These are phyloP conservation scores for Lavandula angustifolia DNA, from an alignment of 257 asterid species.

Conservation along the genomic window DNA sequence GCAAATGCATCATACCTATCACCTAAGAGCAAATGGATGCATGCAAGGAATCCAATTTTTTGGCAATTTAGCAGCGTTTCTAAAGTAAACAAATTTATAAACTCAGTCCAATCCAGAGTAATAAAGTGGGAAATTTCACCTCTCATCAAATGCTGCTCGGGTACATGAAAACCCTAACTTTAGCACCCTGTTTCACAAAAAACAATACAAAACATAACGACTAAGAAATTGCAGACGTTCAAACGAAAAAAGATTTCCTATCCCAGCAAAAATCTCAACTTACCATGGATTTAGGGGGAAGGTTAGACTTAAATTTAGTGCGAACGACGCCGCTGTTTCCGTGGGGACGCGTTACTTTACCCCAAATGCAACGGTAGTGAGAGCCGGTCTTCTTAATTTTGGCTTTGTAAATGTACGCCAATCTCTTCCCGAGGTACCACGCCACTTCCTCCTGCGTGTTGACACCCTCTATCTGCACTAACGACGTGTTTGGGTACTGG, in stretches of 20 bases:
- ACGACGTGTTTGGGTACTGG: conserved; percentile 16
- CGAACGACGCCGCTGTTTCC: conserved; percentile 78
- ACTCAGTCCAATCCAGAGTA: no score
- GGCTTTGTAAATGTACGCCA: conserved; percentile 74
- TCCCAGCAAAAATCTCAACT: neutral
- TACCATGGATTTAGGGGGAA: conserved; percentile 68
- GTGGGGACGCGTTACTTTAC: conserved; percentile 63
- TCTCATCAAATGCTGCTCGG: no score
- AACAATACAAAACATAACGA: neutral
- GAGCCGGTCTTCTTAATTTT: conserved; percentile 48
- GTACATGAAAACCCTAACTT: no score
- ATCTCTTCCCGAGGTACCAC: conserved; percentile 68
- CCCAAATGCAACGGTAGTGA: conserved; percentile 38
- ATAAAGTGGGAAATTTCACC: no score
- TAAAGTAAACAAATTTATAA: no score
- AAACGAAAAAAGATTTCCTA: no score
- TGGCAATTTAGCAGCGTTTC: no score
- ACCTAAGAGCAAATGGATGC: no score
- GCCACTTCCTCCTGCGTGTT: conserved; percentile 69
- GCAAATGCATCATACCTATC: no score
- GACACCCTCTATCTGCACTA: conserved; percentile 72
- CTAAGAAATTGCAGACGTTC: neutral
- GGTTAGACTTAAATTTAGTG: conserved; percentile 68
- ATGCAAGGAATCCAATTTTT: no score
- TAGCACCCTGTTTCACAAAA: no score